These are phyloP conservation scores for Astrephomene gubernaculifera DNA, from an alignment of 139 green algal species.

Conservation along the genomic window DNA sequence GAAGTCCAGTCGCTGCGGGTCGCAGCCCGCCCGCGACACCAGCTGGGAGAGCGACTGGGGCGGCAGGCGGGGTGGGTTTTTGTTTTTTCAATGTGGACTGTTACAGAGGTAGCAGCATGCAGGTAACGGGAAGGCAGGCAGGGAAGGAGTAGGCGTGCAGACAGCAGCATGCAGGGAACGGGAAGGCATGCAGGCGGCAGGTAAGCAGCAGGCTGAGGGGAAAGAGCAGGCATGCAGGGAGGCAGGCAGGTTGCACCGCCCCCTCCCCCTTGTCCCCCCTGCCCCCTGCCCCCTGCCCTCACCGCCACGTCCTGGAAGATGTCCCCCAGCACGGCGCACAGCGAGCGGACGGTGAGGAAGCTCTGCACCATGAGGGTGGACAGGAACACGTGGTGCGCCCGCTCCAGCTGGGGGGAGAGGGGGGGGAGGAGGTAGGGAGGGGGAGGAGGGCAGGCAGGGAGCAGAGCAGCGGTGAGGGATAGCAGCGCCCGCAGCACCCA, in stretches of 20 bases:
- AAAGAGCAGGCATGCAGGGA: not conserved
- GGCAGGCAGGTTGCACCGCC: not conserved
- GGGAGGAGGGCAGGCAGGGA: slow-evolving; percentile 36
- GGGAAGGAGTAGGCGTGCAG: not conserved
- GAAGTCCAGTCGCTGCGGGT: slow-evolving; percentile 7
- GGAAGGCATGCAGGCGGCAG: not conserved
- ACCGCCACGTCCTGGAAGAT: slow-evolving; percentile 77
- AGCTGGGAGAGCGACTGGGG: not conserved
- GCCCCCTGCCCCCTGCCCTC: slow-evolving; percentile 1
- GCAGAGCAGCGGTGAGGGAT: too few relatives aligned
- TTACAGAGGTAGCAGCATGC: not conserved
- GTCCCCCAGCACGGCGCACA: slow-evolving; percentile 58
- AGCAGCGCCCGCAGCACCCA: not conserved
- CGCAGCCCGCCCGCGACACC: slow-evolving; percentile 10
- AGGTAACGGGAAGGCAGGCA: not conserved
- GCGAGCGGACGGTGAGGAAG: slow-evolving; percentile 72
- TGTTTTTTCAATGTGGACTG: not conserved
- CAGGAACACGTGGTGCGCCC: slow-evolving; percentile 75
- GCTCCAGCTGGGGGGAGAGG: slow-evolving; percentile 60
- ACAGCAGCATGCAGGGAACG: not conserved
- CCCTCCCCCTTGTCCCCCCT: not conserved
- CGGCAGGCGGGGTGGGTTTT: not conserved
- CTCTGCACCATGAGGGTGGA: slow-evolving; percentile 73
- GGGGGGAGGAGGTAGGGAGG: slow-evolving; percentile 51
- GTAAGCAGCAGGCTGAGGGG: not conserved